Percentiles rank a stretch among this genome's conserved stretches.
phyloP scores from a whole-genome alignment of 2,329 filamentous ascomycete species.

The Fusarium succisae region DNA sequence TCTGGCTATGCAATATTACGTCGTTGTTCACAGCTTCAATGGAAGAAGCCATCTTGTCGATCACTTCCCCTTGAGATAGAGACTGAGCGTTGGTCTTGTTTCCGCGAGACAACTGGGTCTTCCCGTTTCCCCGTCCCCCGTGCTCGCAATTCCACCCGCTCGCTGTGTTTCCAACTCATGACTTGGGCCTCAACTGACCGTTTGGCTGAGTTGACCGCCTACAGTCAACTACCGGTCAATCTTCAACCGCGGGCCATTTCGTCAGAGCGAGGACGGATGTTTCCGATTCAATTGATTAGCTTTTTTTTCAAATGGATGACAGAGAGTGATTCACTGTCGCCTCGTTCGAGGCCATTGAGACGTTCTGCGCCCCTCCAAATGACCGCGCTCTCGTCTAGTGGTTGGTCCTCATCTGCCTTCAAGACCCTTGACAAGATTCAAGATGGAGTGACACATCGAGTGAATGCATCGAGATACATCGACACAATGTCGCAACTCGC shows the following conservation, averaged over 20 bases:
- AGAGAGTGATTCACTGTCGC: slow-evolving; percentile 14
- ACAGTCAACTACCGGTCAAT: slow-evolving; percentile 1
- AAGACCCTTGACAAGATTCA: slow-evolving; percentile 9
- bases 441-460: slow-evolving; percentile 20
- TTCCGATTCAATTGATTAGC: slow-evolving; percentile 1
- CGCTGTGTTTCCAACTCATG: slow-evolving; percentile 6
- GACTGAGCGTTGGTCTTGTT: slow-evolving; percentile 16
- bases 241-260: slow-evolving; percentile 6
- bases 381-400: not conserved
- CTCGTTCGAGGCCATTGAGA: slow-evolving; percentile 2
- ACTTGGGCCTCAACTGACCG: slow-evolving; percentile 25
- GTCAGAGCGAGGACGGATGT: slow-evolving; percentile 23
- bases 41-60: slow-evolving; percentile 20
- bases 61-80: slow-evolving; percentile 34
- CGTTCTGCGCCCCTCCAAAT: not conserved
- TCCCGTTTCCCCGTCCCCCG: slow-evolving; percentile 28
- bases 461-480: slow-evolving; percentile 15
- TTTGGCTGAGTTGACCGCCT: slow-evolving; percentile 32
- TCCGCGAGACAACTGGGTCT: slow-evolving; percentile 26
- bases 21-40: slow-evolving; percentile 23
- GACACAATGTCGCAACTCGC: not conserved
- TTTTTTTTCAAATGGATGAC: not conserved
- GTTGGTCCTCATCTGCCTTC: not conserved
- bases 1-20: slow-evolving; percentile 36
- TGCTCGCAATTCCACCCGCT: slow-evolving; percentile 12